Evolutionary conservation across 164 flowering plant species (phyloP).

Genomic region (Kingdonia uniflora): DNA sequence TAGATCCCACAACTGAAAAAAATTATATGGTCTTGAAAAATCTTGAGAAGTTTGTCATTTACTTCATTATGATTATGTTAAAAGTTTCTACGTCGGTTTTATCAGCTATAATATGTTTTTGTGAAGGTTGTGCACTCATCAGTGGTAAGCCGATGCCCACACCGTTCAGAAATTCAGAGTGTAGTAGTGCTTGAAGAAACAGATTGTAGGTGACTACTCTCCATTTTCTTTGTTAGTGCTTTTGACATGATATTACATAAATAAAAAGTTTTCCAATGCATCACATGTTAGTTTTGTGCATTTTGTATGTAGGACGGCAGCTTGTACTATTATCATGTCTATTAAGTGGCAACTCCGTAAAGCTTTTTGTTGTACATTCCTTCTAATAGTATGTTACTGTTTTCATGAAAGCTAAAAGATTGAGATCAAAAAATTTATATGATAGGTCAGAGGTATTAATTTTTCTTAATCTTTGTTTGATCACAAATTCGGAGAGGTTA

Average conservation of each 20-base stretch:
- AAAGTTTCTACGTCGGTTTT: not conserved
- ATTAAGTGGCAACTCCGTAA: not conserved
- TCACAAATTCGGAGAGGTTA: not conserved
- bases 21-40: too few relatives aligned
- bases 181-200: slow-evolving; percentile 43
- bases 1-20: too few relatives aligned
- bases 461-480: not conserved
- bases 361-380: not conserved
- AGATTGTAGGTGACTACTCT: slow-evolving; percentile 37
- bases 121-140: slow-evolving; percentile 43
- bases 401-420: not conserved
- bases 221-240: not conserved
- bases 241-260: not conserved
- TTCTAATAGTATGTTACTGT: not conserved
- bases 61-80: not conserved
- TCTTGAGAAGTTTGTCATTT: too few relatives aligned
- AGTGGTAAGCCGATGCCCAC: slow-evolving; percentile 61
- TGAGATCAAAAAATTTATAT: not conserved
- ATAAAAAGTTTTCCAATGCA: not conserved
- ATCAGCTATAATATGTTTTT: not conserved
- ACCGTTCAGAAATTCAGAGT: slow-evolving; percentile 82
- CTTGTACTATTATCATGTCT: not conserved
- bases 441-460: not conserved
- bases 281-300: not conserved
- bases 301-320: not conserved